phyloP scores from a whole-genome alignment of 192 early-diverging fungal species.

The Coemansia sp. region DNA sequence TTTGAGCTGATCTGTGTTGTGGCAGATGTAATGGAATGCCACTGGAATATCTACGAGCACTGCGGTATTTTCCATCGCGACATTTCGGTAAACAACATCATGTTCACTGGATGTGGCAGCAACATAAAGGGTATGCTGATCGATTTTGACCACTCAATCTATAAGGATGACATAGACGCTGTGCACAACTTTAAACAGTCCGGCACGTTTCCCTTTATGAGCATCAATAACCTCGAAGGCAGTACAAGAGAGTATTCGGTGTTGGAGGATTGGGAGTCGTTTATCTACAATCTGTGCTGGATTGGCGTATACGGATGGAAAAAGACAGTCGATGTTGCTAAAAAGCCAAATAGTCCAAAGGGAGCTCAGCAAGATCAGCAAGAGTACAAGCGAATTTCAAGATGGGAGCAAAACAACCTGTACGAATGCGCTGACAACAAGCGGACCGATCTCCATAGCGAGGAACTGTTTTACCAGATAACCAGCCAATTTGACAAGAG shows the following conservation, averaged over 20 bases:
- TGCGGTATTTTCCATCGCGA: constrained; percentile 14
- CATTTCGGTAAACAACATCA: constrained; percentile 24
- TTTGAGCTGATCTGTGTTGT: constrained; percentile 21
- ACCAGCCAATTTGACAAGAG: not conserved
- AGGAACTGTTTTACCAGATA: not conserved
- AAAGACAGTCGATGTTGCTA: not conserved
- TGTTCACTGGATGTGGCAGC: not conserved
- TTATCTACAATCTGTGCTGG: constrained; percentile 36
- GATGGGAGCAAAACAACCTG: not conserved
- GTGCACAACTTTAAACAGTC: constrained; percentile 4
- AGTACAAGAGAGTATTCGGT: constrained; percentile 1
- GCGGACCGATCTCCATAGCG: not conserved
- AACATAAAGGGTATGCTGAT: constrained; percentile 22
- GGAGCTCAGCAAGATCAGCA: not conserved
- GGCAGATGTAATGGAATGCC: constrained; percentile 17
- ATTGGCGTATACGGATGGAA: constrained; percentile 22
- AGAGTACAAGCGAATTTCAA: not conserved
- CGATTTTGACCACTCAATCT: constrained; percentile 29
- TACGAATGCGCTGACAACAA: not conserved
- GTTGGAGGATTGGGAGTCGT: constrained; percentile 33
- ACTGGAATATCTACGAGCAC: constrained; percentile 5
- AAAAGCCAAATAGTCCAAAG: not conserved
- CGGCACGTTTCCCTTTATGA: constrained; percentile 40
- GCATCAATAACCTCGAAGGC: constrained; percentile 20
- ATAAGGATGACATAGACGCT: not conserved